Conservation (phyloP, 2,329 filamentous ascomycete genomes). For the Neospermospora avenae region DNA sequence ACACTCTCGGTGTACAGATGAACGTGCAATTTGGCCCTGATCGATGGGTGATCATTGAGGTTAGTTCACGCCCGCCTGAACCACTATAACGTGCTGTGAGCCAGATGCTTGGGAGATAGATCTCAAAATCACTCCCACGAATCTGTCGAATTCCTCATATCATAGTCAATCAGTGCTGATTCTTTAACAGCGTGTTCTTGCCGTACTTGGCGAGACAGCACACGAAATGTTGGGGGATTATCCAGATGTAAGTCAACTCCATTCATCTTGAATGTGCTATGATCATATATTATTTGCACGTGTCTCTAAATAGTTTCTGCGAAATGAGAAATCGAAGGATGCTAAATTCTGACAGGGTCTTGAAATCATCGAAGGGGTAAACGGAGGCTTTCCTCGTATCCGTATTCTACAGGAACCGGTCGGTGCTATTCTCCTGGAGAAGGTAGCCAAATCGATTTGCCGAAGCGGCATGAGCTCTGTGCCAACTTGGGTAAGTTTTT, state of each 20-base stretch:
- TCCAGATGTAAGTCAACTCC: slow-evolving; percentile 24
- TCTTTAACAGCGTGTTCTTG: slow-evolving; percentile 47
- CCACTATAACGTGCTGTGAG: background rate
- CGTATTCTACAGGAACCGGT: slow-evolving; percentile 44
- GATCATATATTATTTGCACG: background rate
- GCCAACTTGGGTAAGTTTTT: slow-evolving; percentile 29
- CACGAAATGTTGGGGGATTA: slow-evolving; percentile 31
- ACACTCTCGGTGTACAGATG: slow-evolving; percentile 54
- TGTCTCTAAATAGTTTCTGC: background rate
- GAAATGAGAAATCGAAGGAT: background rate
- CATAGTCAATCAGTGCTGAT: background rate
- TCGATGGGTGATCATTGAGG: slow-evolving; percentile 50
- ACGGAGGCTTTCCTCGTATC: slow-evolving; percentile 45
- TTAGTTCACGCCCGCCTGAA: background rate
- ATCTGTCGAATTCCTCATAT: background rate
- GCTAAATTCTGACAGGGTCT: slow-evolving; percentile 33
- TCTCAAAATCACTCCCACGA: no score
- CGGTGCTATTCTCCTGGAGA: slow-evolving; percentile 31
- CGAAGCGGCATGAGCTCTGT: slow-evolving; percentile 43
- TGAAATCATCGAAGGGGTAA: slow-evolving; percentile 37
- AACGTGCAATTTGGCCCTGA: slow-evolving; percentile 50
- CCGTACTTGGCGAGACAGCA: slow-evolving; percentile 38
- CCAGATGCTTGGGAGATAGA: no score
- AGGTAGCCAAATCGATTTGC: slow-evolving; percentile 43
- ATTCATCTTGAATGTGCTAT: background rate